Percentiles rank a stretch among this genome's conserved stretches.
Conservation (phyloP, 805 yeast genomes). For the Teunomyces aglyptinius region DNA sequence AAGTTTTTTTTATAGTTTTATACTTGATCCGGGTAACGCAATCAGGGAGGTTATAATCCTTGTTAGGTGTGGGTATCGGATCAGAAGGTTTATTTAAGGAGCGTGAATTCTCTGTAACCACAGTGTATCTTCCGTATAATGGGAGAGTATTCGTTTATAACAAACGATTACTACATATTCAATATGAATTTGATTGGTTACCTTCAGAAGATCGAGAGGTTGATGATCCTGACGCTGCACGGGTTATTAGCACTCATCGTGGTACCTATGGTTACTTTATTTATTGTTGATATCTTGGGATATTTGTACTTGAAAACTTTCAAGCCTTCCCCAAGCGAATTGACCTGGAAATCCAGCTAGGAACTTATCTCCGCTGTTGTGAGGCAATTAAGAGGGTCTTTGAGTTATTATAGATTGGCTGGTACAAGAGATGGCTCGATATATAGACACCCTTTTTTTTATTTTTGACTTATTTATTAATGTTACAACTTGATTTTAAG, state of each 20-base stretch:
- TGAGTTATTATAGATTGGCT: not conserved
- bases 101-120: not conserved
- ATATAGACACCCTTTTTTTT: not conserved
- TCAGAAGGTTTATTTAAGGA: not conserved
- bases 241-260: constrained; percentile 7
- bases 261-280: constrained; percentile 2
- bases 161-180: not conserved
- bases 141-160: not conserved
- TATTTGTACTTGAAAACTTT: constrained; percentile 6
- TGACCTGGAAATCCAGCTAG: not conserved
- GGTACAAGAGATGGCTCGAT: not conserved
- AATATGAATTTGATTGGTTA: constrained; percentile 4
- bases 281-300: constrained; percentile 6
- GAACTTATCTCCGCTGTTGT: not conserved
- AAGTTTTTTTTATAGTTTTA: not conserved
- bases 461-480: not conserved
- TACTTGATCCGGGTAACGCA: constrained; percentile 1
- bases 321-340: constrained; percentile 2
- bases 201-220: constrained; percentile 5
- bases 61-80: not conserved
- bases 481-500: not conserved
- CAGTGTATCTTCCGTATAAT: not conserved
- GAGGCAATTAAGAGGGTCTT: not conserved
- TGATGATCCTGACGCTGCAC: constrained; percentile 7
- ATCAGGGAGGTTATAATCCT: not conserved